Evolutionary conservation across 1,284 basidiomycete genomes (phyloP).

Genomic region (Irpex rosettiformis): DNA sequence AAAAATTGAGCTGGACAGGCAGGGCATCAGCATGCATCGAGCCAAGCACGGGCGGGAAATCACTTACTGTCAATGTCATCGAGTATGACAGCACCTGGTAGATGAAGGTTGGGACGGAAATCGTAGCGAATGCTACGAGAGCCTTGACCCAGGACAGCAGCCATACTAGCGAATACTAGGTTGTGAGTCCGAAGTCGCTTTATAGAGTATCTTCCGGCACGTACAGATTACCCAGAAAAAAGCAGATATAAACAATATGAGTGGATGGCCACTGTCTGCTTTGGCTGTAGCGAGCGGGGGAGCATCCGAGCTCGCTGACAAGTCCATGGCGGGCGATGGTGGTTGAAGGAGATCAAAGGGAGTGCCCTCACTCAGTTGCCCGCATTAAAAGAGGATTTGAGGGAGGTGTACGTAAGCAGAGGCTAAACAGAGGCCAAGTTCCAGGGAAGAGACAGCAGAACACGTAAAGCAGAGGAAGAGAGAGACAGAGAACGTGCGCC

Average conservation of each 20-base stretch:
- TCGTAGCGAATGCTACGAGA: slow-evolving; percentile 73
- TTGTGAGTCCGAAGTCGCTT: slow-evolving; percentile 4
- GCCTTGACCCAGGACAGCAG: slow-evolving; percentile 72
- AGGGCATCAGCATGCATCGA: background rate
- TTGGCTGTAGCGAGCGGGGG: slow-evolving; percentile 1
- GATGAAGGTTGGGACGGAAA: slow-evolving; percentile 74
- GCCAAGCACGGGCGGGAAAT: background rate
- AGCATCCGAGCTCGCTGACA: slow-evolving; percentile 5
- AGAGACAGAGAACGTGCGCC: background rate
- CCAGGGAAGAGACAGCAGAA: background rate
- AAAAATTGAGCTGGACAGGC: slow-evolving; percentile 72
- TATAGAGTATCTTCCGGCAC: slow-evolving; percentile 21
- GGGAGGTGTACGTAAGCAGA: background rate
- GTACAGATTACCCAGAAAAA: slow-evolving; percentile 79
- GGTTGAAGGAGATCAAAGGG: background rate
- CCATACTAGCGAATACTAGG: slow-evolving; percentile 54
- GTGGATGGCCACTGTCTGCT: slow-evolving; percentile 45
- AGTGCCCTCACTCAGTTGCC: background rate
- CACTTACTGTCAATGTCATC: slow-evolving; percentile 76
- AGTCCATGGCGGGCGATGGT: background rate
- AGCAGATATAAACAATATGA: slow-evolving; percentile 76
- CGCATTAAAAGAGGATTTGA: background rate
- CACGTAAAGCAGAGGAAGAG: background rate
- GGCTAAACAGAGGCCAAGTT: background rate
- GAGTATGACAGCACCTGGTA: slow-evolving; percentile 83